Percentiles rank a stretch among this genome's conserved stretches.
These are phyloP conservation scores for Phytomonas sp. DNA, from an alignment of 208 protist genomes.

Conservation along the genomic window DNA sequence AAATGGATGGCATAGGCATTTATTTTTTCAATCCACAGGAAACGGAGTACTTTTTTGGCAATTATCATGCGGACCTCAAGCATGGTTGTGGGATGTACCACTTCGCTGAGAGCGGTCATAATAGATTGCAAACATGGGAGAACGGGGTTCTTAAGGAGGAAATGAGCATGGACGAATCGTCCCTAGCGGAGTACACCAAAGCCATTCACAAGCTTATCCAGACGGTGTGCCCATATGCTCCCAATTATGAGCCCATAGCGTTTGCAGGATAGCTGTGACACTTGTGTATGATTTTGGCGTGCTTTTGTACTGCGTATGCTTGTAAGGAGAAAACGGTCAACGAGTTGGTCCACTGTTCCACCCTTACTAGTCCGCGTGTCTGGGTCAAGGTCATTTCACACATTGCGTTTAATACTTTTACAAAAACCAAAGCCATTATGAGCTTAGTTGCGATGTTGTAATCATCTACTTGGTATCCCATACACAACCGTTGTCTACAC, in stretches of 20 bases:
- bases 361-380: too few relatives aligned
- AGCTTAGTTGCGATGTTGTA: too few relatives aligned
- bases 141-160: constrained; percentile 69
- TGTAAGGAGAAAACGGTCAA: too few relatives aligned
- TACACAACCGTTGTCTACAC: too few relatives aligned
- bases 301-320: too few relatives aligned
- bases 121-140: constrained; percentile 73
- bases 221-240: constrained; percentile 47
- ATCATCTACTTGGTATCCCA: too few relatives aligned
- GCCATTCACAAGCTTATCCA: constrained; percentile 59
- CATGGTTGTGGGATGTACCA: constrained; percentile 80
- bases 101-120: constrained; percentile 64
- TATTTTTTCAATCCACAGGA: constrained; percentile 87
- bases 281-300: too few relatives aligned
- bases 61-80: constrained; percentile 79
- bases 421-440: too few relatives aligned
- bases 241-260: constrained; percentile 51
- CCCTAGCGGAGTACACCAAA: constrained; percentile 35
- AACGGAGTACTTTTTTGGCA: constrained; percentile 84
- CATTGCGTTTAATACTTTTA: too few relatives aligned
- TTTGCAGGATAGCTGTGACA: constrained; percentile 12
- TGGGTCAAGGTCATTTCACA: too few relatives aligned
- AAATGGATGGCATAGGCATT: constrained; percentile 84
- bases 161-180: constrained; percentile 28
- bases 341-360: too few relatives aligned